Base-by-base conservation (phyloP, 306 rosid species). In the Morella rubra region DNA sequence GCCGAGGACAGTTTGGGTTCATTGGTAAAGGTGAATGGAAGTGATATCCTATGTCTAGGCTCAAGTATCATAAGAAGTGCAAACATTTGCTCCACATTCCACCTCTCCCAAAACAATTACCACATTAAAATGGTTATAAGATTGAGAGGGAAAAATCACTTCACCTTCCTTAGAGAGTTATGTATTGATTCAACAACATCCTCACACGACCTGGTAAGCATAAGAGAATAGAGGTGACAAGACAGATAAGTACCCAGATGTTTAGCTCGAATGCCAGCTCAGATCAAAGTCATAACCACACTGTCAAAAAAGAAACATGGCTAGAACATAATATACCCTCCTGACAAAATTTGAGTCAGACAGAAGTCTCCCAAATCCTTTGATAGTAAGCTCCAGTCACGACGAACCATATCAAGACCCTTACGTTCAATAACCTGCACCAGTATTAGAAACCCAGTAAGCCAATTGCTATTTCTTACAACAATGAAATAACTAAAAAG, bases 351-450 rank as follows among this genome's bases (percentile, higher is more conserved):
- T 82, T 95, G 93, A 81, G 84, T 83, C 41, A 95, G 86, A 85
- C 97, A 95, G 84, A 95, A 95, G 72, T 95, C 93, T 87, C 99
- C 99, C 51, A 86, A 47, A 65, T 95, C 97, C 93, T 95, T 95
- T 42, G 99, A 91, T 82, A 95, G 82, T 78, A 90, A 85, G 74
- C 97, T 92, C 99, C 99, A 95, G 84, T 95, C 99, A 74, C 93
- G 95, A 37, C 99, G 91, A 84, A 95, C 99, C 87, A 92, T 95
- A 82, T 95, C 99, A 83, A 95, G 99, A 73, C 98, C 98, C 84
- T 95, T 95, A 20, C 98, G 93, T 84, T 92, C 97, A 83, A 89
- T 92, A 80, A 90, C 92, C 98, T 94, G 84, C 79, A 86, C 70
- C 40, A 45, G 46, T 55, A 37, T 73, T 71, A n/a, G 41, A 65